A percentile compares a stretch with the other conserved stretches of the same genome.
Conservation (phyloP, 306 rosid genomes). For the Fragaria iinumae region DNA sequence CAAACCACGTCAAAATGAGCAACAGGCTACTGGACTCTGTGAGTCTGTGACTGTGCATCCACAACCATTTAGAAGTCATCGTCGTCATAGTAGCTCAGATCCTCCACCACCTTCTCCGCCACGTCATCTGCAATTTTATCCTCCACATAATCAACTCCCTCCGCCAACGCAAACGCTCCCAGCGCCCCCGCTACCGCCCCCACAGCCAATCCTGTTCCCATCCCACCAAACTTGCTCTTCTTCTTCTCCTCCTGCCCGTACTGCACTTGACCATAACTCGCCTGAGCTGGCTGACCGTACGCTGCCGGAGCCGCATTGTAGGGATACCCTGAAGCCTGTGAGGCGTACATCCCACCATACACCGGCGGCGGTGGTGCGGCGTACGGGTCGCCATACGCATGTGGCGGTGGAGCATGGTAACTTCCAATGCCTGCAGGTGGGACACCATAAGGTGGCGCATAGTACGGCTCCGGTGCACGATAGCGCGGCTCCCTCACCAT, state of each 20-base stretch:
- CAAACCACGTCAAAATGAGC: background rate
- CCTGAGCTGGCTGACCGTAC: conserved; percentile 21
- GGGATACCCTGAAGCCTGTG: conserved; percentile 28
- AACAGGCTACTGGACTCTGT: background rate
- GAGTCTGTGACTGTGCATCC: background rate
- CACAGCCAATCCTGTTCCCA: conserved; percentile 95
- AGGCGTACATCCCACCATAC: background rate
- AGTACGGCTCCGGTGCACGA: conserved; percentile 39
- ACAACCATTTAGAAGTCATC: conserved; percentile 36
- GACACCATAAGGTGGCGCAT: conserved; percentile 62
- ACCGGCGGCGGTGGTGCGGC: conserved; percentile 1
- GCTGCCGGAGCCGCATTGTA: conserved; percentile 37
- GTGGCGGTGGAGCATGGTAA: conserved; percentile 35
- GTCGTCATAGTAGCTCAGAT: conserved; percentile 39
- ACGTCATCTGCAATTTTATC: conserved; percentile 63
- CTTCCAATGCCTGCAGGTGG: conserved; percentile 47
- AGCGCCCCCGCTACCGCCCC: conserved; percentile 71
- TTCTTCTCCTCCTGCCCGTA: conserved; percentile 50
- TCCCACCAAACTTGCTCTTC: conserved; percentile 77
- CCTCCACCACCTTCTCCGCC: conserved; percentile 61
- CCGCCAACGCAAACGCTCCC: conserved; percentile 70
- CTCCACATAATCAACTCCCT: conserved; percentile 60
- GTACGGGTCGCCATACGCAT: conserved; percentile 30
- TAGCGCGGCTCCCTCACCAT: conserved; percentile 41
- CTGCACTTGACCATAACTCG: conserved; percentile 40